A percentile compares a stretch with the other conserved stretches of the same genome.
Conservation (phyloP, 2,329 filamentous ascomycete genomes). For the Hysterium pulicare region DNA sequence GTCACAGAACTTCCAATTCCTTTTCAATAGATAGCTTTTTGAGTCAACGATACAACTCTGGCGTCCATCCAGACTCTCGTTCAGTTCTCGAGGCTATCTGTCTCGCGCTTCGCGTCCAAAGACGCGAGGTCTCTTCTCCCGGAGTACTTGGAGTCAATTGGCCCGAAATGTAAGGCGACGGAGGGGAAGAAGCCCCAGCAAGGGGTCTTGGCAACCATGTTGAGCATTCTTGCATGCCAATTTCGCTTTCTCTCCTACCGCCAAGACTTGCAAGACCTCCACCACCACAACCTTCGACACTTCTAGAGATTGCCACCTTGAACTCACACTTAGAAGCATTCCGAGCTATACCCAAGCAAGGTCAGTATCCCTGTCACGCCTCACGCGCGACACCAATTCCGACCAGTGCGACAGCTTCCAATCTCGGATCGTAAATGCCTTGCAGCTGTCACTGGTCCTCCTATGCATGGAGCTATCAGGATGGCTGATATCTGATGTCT, state of each 20-base stretch:
- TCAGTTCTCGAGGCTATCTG: too few species aligned
- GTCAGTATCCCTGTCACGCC: slow-evolving; percentile 20
- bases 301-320: slow-evolving; percentile 16
- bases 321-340: slow-evolving; percentile 15
- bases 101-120: slow-evolving; percentile 1
- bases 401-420: slow-evolving; percentile 16
- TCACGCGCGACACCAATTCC: slow-evolving; percentile 25
- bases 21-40: too few species aligned
- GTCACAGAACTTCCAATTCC: too few species aligned
- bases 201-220: slow-evolving; percentile 17
- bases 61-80: too few species aligned
- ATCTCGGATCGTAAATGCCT: slow-evolving; percentile 24
- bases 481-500: too few species aligned
- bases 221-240: slow-evolving; percentile 23
- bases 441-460: slow-evolving; percentile 35
- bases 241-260: slow-evolving; percentile 8
- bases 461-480: slow-evolving; percentile 26
- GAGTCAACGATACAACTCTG: too few species aligned
- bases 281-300: slow-evolving; percentile 14
- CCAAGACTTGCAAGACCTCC: slow-evolving; percentile 16
- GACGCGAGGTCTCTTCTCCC: slow-evolving; percentile 1
- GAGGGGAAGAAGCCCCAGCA: slow-evolving; percentile 7
- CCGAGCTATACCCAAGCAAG: slow-evolving; percentile 24
- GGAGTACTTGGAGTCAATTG: too few species aligned
- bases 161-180: slow-evolving; percentile 10